Evolutionary conservation across 1,284 basidiomycete species (phyloP).

Genomic region (Peniophora sp.): DNA sequence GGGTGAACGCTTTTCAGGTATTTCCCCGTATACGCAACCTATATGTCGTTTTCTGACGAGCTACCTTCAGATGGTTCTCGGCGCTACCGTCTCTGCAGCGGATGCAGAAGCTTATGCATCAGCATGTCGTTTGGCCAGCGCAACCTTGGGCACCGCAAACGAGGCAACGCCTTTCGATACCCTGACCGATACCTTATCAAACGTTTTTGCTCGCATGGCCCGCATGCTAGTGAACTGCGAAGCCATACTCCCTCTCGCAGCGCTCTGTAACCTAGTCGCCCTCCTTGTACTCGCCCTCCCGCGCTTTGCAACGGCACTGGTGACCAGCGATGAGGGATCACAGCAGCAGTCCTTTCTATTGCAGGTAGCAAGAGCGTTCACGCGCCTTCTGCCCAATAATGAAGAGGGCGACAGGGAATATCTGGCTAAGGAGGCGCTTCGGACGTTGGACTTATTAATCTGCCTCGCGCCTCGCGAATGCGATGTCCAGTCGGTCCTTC

Average conservation of each 20-base stretch:
- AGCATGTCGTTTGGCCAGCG: not conserved
- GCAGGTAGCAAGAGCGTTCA: too few relatives aligned
- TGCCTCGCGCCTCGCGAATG: slow-evolving; percentile 8
- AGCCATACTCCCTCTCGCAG: slow-evolving; percentile 6
- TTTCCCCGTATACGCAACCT: too few relatives aligned
- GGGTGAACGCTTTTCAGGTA: not conserved
- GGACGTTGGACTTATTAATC: slow-evolving; percentile 5
- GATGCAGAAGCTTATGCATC: not conserved
- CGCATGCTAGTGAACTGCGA: not conserved
- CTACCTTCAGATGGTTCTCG: not conserved
- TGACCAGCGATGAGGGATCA: not conserved
- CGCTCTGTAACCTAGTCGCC: slow-evolving; percentile 11
- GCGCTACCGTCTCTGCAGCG: not conserved
- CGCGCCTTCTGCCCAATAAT: too few relatives aligned
- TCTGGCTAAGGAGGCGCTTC: slow-evolving; percentile 8
- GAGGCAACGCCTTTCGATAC: not conserved
- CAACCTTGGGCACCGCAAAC: not conserved
- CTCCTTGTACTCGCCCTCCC: slow-evolving; percentile 10
- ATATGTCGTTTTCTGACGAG: too few relatives aligned
- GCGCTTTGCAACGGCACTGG: slow-evolving; percentile 7
- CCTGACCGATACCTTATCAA: not conserved
- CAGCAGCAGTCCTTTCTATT: too few relatives aligned
- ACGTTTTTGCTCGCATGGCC: slow-evolving; percentile 5
- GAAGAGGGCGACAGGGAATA: not conserved
- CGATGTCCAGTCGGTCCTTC: slow-evolving; percentile 5